Conservation (phyloP, 2,329 filamentous ascomycete genomes). For the Xylaria sp. region DNA sequence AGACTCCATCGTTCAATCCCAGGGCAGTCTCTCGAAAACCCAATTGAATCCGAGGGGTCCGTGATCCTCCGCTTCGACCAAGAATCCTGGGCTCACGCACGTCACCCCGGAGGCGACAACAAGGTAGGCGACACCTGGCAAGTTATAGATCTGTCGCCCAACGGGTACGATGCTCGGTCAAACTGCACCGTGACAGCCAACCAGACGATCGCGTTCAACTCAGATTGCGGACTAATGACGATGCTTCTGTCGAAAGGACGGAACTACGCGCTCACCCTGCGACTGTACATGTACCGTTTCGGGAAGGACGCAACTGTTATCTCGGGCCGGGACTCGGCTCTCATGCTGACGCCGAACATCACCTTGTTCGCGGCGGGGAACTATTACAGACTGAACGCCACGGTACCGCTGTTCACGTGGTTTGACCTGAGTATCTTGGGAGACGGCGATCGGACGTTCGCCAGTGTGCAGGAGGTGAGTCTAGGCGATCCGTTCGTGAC, state of each 20-base stretch:
- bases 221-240: constrained; percentile 56
- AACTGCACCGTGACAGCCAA: constrained; percentile 47
- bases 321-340: constrained; percentile 55
- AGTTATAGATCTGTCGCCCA: constrained; percentile 52
- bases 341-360: constrained; percentile 53
- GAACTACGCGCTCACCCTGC: constrained; percentile 64
- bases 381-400: constrained; percentile 51
- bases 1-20: constrained; percentile 54
- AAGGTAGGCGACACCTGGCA: not conserved
- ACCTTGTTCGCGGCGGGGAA: constrained; percentile 51
- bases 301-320: constrained; percentile 53
- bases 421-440: constrained; percentile 47
- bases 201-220: constrained; percentile 47
- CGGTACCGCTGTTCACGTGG: constrained; percentile 46
- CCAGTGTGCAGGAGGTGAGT: constrained; percentile 35
- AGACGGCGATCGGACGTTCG: constrained; percentile 49
- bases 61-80: constrained; percentile 50
- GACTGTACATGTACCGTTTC: constrained; percentile 46
- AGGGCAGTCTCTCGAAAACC: constrained; percentile 61
- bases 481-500: constrained; percentile 17
- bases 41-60: constrained; percentile 50
- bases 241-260: constrained; percentile 64
- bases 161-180: constrained; percentile 54
- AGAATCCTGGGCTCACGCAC: not conserved
- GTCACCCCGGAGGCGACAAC: not conserved